phyloP scores from a whole-genome alignment of 2,329 filamentous ascomycete genomes.

The Arthrobotrys pseudoclavata region DNA sequence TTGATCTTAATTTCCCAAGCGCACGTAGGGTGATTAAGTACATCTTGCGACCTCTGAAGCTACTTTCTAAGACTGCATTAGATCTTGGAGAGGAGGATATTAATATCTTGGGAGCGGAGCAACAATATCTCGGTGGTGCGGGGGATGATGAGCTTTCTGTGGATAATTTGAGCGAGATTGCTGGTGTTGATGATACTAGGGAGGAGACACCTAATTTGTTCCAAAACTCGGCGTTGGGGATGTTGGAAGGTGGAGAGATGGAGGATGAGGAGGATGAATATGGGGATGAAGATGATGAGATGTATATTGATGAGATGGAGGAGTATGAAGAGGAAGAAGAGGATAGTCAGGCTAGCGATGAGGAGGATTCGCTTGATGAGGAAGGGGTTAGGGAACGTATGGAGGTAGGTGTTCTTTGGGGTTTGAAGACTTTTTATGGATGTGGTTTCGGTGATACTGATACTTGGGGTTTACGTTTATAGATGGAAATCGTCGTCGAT shows the following conservation, averaged over 20 bases:
- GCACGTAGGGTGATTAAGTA: constrained; percentile 96
- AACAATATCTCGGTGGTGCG: constrained; percentile 13
- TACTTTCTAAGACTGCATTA: constrained; percentile 87
- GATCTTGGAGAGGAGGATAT: constrained; percentile 77
- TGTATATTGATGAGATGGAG: constrained; percentile 83
- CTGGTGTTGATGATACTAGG: constrained; percentile 72
- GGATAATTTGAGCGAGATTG: constrained; percentile 85
- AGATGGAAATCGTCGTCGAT: constrained; percentile 83
- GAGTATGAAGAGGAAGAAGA: constrained; percentile 93
- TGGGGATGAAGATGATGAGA: constrained; percentile 82
- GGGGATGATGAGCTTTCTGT: constrained; percentile 86
- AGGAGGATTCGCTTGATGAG: constrained; percentile 75
- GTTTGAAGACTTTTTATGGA: background rate
- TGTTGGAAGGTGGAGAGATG: constrained; percentile 87
- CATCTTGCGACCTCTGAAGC: constrained; percentile 88
- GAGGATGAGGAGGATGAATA: constrained; percentile 80
- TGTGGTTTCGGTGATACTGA: constrained; percentile 6
- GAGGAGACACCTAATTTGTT: constrained; percentile 98
- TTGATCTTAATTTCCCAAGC: constrained; percentile 93
- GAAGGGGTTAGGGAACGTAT: constrained; percentile 61
- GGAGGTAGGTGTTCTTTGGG: constrained; percentile 61
- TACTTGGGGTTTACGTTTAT: constrained; percentile 63
- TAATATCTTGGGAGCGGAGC: constrained; percentile 68
- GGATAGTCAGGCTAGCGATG: constrained; percentile 83
- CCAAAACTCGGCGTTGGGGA: constrained; percentile 93